Conservation (phyloP, 352 stramenopile species). For the Phytophthora nicotianae region DNA sequence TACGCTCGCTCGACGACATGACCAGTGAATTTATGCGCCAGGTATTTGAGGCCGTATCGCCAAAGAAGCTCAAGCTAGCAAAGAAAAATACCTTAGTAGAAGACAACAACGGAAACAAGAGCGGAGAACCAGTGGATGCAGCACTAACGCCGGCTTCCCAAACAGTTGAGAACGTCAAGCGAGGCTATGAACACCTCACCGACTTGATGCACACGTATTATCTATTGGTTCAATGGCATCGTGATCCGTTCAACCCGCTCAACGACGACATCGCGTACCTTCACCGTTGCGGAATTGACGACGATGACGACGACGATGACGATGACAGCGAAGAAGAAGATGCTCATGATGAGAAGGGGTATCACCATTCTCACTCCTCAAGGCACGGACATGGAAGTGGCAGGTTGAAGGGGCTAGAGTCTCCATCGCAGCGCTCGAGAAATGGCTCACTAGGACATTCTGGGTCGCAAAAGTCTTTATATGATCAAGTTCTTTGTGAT, state of each 20-base stretch:
- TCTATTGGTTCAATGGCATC: constrained; percentile 90
- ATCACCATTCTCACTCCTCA: constrained; percentile 29
- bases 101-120: constrained; percentile 31
- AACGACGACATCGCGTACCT: constrained; percentile 79
- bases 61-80: constrained; percentile 40
- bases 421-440: constrained; percentile 36
- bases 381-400: constrained; percentile 16
- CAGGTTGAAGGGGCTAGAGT: constrained; percentile 20
- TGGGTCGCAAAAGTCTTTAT: constrained; percentile 41
- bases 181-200: constrained; percentile 71
- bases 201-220: constrained; percentile 91
- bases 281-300: constrained; percentile 83
- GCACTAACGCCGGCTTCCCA: constrained; percentile 31
- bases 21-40: constrained; percentile 50
- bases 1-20: constrained; percentile 80
- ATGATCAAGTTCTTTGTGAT: constrained; percentile 75
- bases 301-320: constrained; percentile 80
- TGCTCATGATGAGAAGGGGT: constrained; percentile 45
- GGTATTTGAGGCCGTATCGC: constrained; percentile 51
- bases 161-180: constrained; percentile 64
- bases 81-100: constrained; percentile 2
- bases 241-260: constrained; percentile 77
- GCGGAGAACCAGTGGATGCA: constrained; percentile 19
- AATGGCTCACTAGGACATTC: constrained; percentile 43
- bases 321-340: constrained; percentile 61